These are phyloP conservation scores for Phytophthora podocarpi DNA, from an alignment of 352 stramenopile genomes.

Conservation along the genomic window DNA sequence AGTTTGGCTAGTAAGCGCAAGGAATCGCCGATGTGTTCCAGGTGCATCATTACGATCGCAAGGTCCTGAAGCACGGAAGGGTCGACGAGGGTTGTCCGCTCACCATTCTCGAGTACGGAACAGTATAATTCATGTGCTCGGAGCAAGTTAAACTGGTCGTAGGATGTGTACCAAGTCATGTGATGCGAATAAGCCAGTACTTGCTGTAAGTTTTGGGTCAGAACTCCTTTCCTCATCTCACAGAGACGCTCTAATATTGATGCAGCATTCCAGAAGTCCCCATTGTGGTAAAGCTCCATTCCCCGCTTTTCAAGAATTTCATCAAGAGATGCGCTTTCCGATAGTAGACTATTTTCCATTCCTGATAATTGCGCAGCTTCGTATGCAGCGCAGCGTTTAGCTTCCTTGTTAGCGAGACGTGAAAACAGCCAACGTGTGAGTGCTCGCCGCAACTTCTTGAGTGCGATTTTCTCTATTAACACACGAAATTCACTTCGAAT, in stretches of 20 bases:
- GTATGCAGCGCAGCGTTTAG: conserved; percentile 33
- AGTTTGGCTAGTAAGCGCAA: conserved; percentile 59
- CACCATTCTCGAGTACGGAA: conserved; percentile 24
- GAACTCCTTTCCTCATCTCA: conserved; percentile 13
- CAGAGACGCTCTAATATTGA: conserved; percentile 47
- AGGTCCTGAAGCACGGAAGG: conserved; percentile 61
- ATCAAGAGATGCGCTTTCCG: conserved; percentile 27
- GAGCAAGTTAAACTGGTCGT: conserved; percentile 54
- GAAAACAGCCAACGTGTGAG: conserved; percentile 55
- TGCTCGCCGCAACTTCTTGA: conserved; percentile 36
- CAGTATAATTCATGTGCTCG: conserved; percentile 59
- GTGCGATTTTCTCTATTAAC: conserved; percentile 41
- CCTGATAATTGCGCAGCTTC: conserved; percentile 14
- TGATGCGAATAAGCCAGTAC: conserved; percentile 69
- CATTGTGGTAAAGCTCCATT: conserved; percentile 39
- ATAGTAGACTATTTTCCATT: neutral
- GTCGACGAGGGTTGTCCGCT: conserved; percentile 25
- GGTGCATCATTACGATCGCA: conserved; percentile 69
- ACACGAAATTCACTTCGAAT: conserved; percentile 33
- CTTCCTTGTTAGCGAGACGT: conserved; percentile 52
- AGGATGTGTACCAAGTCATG: conserved; percentile 67
- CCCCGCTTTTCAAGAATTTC: conserved; percentile 49
- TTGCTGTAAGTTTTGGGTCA: conserved; percentile 12
- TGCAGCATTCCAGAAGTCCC: conserved; percentile 69
- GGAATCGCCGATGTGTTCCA: conserved; percentile 50